Evolutionary conservation across 495 filamentous ascomycete genomes (phyloP), one percentile per base, ranked within the genome.

Genomic region (Niebla homalea): DNA sequence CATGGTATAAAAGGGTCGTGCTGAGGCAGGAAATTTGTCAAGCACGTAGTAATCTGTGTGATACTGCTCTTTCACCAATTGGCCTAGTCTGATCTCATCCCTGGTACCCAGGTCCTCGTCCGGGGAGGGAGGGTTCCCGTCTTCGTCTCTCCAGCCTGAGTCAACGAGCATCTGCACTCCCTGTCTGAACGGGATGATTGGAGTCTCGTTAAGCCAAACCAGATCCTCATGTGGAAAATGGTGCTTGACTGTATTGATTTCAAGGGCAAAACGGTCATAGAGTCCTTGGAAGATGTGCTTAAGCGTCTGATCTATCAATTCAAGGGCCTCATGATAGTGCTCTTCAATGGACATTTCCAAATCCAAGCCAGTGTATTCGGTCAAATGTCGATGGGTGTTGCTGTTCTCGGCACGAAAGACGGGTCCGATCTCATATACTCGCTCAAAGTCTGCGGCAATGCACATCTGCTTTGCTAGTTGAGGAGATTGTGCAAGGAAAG

Each of bases 401-500:
- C 81, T 87, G 67, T 96, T 95, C 70, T 95, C 89, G 2, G 90
- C 90, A 51, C 87, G 78, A 75, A 94, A 96, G 4, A 95, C 88
- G 0, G 85, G 82, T 3, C 85, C 86, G 43, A 94, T 83, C 61
- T 89, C 83, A 60, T 87, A 95, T 16, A 96, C 89, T 48, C 84
- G 80, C 60, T 86, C 80, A 54, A 90, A 80, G 44, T 92, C 89
- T 42, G 87, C 84, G 14, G 88, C 85, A 53, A 95, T 92, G 50
- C 87, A 80, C 74, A 90, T 86, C 61, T 97, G 90, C 68, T 97
- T 95, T 51, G 92, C 89, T 52, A 97, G 76, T 64, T 97, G 90
- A 21, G 90, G 89, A 35, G 83, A 89, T 63, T 95, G 89, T 11
- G 88, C 89, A 5, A 94, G 70, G 69, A 78, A 95, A 1, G 86